These are phyloP conservation scores for Spirogloea muscicola DNA, from an alignment of 139 green algal genomes.

Conservation along the genomic window DNA sequence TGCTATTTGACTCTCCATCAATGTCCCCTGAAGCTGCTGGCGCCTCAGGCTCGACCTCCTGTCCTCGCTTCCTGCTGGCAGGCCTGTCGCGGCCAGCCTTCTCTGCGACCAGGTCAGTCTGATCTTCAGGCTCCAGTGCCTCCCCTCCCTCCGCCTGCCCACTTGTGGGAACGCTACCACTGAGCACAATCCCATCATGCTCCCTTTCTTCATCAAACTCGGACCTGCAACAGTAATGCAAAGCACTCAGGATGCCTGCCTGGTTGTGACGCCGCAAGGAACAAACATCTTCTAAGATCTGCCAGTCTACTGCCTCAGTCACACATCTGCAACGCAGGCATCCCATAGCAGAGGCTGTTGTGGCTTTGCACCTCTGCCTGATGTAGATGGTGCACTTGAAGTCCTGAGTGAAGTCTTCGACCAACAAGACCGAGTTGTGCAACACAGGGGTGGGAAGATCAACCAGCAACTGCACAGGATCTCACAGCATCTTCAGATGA, in stretches of 20 bases:
- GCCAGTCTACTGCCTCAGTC: background rate
- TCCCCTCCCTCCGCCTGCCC: background rate
- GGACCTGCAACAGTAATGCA: background rate
- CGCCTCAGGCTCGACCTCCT: too few species aligned
- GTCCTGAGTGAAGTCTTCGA: constrained; percentile 22
- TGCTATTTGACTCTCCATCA: too few species aligned
- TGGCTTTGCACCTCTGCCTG: constrained; percentile 25
- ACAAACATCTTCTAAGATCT: too few species aligned
- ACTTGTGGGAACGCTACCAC: background rate
- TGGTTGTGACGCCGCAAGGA: background rate
- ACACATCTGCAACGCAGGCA: background rate
- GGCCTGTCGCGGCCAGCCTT: too few species aligned
- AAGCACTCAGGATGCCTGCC: background rate
- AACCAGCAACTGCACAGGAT: constrained; percentile 13
- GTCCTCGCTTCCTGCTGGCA: too few species aligned
- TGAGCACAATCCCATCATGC: constrained; percentile 20
- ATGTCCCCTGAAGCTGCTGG: too few species aligned
- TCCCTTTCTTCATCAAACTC: constrained; percentile 16
- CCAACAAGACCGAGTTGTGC: background rate
- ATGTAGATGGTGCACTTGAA: constrained; percentile 28
- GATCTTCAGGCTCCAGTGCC: too few species aligned
- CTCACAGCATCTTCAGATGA: too few species aligned
- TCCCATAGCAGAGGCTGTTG: background rate
- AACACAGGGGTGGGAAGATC: constrained; percentile 5
- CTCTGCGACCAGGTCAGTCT: too few species aligned